Evolutionary conservation across 805 yeast genomes (phyloP).

Genomic region (Pichia rugopelliculosa): DNA sequence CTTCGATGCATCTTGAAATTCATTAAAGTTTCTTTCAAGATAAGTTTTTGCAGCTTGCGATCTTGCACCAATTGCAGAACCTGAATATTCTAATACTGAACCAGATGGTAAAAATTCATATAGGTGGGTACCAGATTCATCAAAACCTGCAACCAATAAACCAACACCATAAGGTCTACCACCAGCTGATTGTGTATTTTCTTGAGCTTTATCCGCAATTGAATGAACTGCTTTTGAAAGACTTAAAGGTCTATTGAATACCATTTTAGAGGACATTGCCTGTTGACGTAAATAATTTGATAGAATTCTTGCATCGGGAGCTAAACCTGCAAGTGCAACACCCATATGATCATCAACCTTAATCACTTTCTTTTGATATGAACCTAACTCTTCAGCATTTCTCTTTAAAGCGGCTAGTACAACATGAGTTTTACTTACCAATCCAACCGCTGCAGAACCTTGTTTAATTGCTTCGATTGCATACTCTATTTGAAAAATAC

Average conservation of each 20-base stretch:
- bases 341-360: constrained; percentile 93
- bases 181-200: constrained; percentile 92
- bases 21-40: constrained; percentile 76
- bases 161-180: constrained; percentile 99
- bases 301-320: constrained; percentile 95
- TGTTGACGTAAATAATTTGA: constrained; percentile 85
- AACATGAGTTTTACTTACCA: constrained; percentile 78
- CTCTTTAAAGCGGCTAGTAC: constrained; percentile 92
- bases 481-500: constrained; percentile 84
- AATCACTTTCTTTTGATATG: constrained; percentile 90
- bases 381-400: constrained; percentile 94
- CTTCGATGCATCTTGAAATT: constrained; percentile 49
- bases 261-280: constrained; percentile 79
- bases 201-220: constrained; percentile 95
- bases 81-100: constrained; percentile 80
- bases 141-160: constrained; percentile 79
- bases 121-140: constrained; percentile 89
- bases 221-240: constrained; percentile 76
- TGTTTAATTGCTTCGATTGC: constrained; percentile 95
- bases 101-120: constrained; percentile 97
- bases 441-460: constrained; percentile 95
- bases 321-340: constrained; percentile 91
- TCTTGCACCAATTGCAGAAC: constrained; percentile 96
- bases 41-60: constrained; percentile 98
- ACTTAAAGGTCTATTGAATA: constrained; percentile 79